Percentiles rank a stretch among this genome's conserved stretches.
Evolutionary conservation across 2,329 filamentous ascomycete genomes (phyloP).

Genomic region (Fusarium pseudoanthophilum): DNA sequence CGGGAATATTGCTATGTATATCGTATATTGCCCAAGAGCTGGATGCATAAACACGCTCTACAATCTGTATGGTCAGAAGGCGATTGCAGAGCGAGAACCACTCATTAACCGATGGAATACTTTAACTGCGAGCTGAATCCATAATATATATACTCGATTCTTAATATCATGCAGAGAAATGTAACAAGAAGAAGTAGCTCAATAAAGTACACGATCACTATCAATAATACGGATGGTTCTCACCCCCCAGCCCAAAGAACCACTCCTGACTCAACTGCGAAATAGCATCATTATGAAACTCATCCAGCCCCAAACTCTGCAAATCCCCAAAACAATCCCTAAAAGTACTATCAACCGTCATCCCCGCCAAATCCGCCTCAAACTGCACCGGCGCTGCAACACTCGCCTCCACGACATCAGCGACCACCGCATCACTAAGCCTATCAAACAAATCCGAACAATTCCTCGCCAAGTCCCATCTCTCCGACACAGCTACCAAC

Average conservation of each 20-base stretch:
- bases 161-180: too few species aligned
- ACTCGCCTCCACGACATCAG: constrained; percentile 49
- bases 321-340: constrained; percentile 51
- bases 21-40: too few species aligned
- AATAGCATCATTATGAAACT: constrained; percentile 42
- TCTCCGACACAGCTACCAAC: constrained; percentile 55
- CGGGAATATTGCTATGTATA: too few species aligned
- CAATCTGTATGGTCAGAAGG: too few species aligned
- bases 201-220: accelerated
- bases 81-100: too few species aligned
- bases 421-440: constrained; percentile 55
- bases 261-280: constrained; percentile 41
- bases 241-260: constrained; percentile 36
- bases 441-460: constrained; percentile 57
- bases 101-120: too few species aligned
- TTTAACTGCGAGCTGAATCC: too few species aligned
- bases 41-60: too few species aligned
- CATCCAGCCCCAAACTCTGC: constrained; percentile 37
- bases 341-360: constrained; percentile 53
- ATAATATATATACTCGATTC: too few species aligned
- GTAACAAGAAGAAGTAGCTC: too few species aligned
- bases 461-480: constrained; percentile 53
- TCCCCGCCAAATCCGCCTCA: constrained; percentile 24
- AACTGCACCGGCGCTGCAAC: constrained; percentile 15
- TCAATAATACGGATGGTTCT: constrained; percentile 29